Evolutionary conservation across 2,329 filamentous ascomycete species (phyloP).

Genomic region (Botrytis sinoallii): DNA sequence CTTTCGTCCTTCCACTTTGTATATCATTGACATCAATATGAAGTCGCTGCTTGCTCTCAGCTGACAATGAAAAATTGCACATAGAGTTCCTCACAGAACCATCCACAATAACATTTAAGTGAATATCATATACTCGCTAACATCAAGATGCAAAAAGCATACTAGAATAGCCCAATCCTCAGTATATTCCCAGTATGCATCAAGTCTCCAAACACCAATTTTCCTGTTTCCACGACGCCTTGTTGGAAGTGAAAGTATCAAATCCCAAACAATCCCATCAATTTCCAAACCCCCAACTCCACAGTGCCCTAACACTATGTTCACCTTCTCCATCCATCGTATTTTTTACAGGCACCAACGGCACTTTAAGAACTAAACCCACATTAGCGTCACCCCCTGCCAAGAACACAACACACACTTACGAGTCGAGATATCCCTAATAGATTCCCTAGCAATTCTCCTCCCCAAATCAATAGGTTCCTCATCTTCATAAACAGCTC

Average conservation of each 20-base stretch:
- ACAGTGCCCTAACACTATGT: neutral
- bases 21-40: neutral
- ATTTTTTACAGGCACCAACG: fast-evolving
- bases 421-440: neutral
- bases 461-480: neutral
- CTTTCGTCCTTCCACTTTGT: neutral
- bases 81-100: fast-evolving
- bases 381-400: neutral
- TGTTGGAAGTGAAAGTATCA: neutral
- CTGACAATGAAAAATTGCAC: neutral
- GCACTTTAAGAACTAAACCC: neutral
- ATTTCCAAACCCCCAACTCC: neutral
- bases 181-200: neutral
- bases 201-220: neutral
- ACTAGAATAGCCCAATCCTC: too few relatives aligned
- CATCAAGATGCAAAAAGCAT: neutral
- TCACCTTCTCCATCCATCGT: neutral
- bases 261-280: neutral
- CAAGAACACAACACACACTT: neutral
- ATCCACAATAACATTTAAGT: neutral
- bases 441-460: neutral
- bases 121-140: neutral
- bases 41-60: neutral
- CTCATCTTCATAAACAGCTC: neutral
- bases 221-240: neutral